Evolutionary conservation across 768 basidiomycete species (phyloP).

Genomic region (Clitopilus passeckerianus): DNA sequence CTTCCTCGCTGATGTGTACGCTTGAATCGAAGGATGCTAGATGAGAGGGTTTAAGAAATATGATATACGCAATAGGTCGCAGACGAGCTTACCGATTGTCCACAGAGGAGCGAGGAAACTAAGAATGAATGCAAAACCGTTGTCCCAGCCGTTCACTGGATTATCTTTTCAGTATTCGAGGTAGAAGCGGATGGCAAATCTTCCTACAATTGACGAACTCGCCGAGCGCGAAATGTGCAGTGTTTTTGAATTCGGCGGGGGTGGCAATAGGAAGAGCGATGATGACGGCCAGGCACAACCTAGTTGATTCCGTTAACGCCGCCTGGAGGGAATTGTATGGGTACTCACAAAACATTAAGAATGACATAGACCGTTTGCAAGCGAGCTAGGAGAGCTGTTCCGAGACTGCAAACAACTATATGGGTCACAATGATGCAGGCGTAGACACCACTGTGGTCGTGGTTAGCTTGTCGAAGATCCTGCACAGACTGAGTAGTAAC

Average conservation of each 20-base stretch:
- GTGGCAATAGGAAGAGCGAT: constrained; percentile 67
- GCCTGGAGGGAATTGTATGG: neutral
- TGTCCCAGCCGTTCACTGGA: constrained; percentile 50
- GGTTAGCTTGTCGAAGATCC: neutral
- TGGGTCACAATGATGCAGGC: constrained; percentile 59
- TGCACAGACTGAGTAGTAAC: neutral
- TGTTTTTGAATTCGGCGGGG: constrained; percentile 54
- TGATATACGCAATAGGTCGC: neutral
- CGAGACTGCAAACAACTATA: constrained; percentile 62
- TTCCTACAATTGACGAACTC: constrained; percentile 53
- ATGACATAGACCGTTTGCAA: constrained; percentile 66
- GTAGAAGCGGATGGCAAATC: neutral
- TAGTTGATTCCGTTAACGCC: neutral
- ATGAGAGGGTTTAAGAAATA: neutral
- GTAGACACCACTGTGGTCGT: constrained; percentile 55
- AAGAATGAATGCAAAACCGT: constrained; percentile 52
- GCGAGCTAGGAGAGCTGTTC: constrained; percentile 62
- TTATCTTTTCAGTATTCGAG: neutral
- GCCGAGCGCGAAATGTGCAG: constrained; percentile 55
- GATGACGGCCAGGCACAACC: constrained; percentile 60
- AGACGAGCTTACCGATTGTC: constrained; percentile 30
- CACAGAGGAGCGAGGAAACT: constrained; percentile 39
- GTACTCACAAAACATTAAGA: constrained; percentile 63
- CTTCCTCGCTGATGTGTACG: constrained; percentile 71
- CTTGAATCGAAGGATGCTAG: constrained; percentile 45